These are phyloP conservation scores for Brassica balearica DNA, from an alignment of 441 rosid species.

Conservation along the genomic window DNA sequence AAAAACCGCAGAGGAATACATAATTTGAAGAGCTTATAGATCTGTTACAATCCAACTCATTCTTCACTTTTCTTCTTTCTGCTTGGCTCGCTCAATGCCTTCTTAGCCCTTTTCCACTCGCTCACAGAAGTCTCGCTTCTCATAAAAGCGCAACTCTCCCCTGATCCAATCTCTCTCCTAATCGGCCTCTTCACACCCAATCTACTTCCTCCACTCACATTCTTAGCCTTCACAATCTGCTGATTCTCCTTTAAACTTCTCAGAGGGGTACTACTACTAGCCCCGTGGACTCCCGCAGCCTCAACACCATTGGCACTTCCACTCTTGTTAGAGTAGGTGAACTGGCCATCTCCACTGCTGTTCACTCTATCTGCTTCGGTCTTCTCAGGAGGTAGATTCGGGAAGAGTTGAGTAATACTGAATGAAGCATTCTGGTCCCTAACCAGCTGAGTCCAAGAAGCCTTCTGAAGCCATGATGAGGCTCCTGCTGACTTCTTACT, in stretches of 20 bases:
- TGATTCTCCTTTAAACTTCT: conserved; percentile 31
- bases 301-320: conserved; percentile 30
- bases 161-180: conserved; percentile 42
- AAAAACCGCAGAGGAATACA: conserved; percentile 23
- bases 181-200: conserved; percentile 19
- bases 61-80: conserved; percentile 55
- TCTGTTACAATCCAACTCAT: conserved; percentile 22
- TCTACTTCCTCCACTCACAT: conserved; percentile 28
- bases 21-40: not conserved
- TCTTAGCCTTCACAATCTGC: conserved; percentile 27
- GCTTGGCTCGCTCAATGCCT: conserved; percentile 57
- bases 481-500: conserved; percentile 60
- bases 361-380: conserved; percentile 31
- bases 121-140: conserved; percentile 73
- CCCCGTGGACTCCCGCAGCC: conserved; percentile 35
- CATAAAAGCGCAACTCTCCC: conserved; percentile 74
- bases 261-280: conserved; percentile 22
- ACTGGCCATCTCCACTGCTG: conserved; percentile 30
- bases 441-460: conserved; percentile 87
- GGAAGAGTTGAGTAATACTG: conserved; percentile 71
- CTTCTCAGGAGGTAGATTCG: conserved; percentile 48
- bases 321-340: conserved; percentile 33
- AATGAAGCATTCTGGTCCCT: conserved; percentile 55
- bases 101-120: conserved; percentile 74
- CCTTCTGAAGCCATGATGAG: conserved; percentile 75